Evolutionary conservation across 1,139 yeast genomes (phyloP).

Genomic region (Magnusiomyces fungicola): DNA sequence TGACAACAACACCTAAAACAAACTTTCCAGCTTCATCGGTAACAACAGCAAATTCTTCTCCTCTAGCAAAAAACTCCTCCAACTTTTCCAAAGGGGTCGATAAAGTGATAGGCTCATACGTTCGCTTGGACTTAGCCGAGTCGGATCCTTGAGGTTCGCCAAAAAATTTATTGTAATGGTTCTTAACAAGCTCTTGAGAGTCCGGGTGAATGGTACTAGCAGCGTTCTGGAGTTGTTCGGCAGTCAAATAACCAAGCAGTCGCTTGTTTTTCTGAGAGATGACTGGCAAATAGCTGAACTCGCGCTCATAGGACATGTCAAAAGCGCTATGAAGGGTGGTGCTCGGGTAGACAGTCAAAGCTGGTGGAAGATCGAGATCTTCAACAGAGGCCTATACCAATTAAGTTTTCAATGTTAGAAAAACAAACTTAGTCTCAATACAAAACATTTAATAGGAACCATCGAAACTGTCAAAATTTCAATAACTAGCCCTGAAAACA

Average conservation of each 20-base stretch:
- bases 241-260: conserved; percentile 50
- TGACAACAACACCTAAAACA: conserved; percentile 58
- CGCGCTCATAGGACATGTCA: conserved; percentile 46
- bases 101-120: conserved; percentile 45
- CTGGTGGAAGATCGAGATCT: conserved; percentile 56
- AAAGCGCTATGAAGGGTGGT: conserved; percentile 44
- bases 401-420: too few relatives aligned
- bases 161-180: conserved; percentile 28
- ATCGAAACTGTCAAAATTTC: too few relatives aligned
- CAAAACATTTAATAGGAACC: too few relatives aligned
- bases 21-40: conserved; percentile 49
- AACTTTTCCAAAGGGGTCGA: conserved; percentile 51
- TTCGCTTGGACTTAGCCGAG: conserved; percentile 13
- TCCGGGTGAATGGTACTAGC: conserved; percentile 34
- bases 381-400: conserved; percentile 44
- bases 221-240: conserved; percentile 39
- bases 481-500: too few relatives aligned
- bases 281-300: conserved; percentile 53
- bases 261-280: conserved; percentile 44
- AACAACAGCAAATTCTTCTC: conserved; percentile 51
- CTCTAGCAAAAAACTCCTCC: conserved; percentile 45
- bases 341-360: conserved; percentile 48
- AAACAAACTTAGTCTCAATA: too few relatives aligned
- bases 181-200: conserved; percentile 31
- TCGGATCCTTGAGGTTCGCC: conserved; percentile 15